phyloP scores from a whole-genome alignment of 164 flowering plant genomes.

The Berberis vulgaris region DNA sequence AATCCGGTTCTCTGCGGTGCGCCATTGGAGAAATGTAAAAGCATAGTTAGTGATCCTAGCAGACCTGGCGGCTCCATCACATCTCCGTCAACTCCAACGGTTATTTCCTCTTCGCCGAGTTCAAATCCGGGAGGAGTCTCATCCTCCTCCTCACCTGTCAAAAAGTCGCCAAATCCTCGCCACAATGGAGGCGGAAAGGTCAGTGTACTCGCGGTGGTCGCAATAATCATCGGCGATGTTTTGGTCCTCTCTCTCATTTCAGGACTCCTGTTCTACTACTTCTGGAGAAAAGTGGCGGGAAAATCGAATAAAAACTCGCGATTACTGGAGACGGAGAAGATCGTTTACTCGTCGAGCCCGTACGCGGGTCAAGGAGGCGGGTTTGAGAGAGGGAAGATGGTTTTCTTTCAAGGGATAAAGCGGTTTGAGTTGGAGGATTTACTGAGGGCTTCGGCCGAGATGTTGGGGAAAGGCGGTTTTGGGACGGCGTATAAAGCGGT shows the following conservation, averaged over 20 bases:
- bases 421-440: constrained; percentile 85
- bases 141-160: constrained; percentile 2
- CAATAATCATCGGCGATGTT: constrained; percentile 60
- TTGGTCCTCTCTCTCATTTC: constrained; percentile 41
- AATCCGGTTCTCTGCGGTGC: constrained; percentile 57
- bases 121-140: constrained; percentile 20
- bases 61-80: constrained; percentile 37
- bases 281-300: constrained; percentile 40
- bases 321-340: constrained; percentile 45
- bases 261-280: constrained; percentile 56
- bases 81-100: constrained; percentile 22
- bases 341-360: constrained; percentile 58
- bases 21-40: constrained; percentile 42
- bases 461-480: constrained; percentile 86
- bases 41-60: constrained; percentile 26
- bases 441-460: constrained; percentile 87
- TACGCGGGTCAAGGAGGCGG: constrained; percentile 35
- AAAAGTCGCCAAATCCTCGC: not conserved
- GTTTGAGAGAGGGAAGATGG: constrained; percentile 63
- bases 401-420: constrained; percentile 63
- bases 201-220: constrained; percentile 41
- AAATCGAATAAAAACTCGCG: constrained; percentile 16
- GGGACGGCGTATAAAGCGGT: constrained; percentile 92
- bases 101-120: constrained; percentile 43
- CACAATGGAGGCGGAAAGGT: constrained; percentile 21